These are phyloP conservation scores for Xylariaceae sp. DNA, from an alignment of 2,329 filamentous ascomycete genomes.

Conservation along the genomic window DNA sequence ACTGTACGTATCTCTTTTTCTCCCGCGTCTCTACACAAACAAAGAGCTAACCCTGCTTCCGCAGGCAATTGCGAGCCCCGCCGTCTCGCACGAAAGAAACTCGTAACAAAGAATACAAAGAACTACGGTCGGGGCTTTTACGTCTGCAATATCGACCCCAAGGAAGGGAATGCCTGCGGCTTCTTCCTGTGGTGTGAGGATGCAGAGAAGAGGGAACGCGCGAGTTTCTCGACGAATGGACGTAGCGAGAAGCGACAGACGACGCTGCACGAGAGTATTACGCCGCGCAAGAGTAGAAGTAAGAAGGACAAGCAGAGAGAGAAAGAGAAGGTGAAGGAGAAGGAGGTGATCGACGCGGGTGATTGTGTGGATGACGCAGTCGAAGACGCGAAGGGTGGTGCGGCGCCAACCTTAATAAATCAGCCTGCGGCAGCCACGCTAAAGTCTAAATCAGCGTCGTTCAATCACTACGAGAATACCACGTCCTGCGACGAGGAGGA, in stretches of 20 bases:
- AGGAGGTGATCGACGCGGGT: too few species aligned
- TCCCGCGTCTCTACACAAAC: neutral
- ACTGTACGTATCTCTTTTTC: conserved; percentile 31
- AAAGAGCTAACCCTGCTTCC: neutral
- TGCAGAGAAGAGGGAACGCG: conserved; percentile 42
- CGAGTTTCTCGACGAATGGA: conserved; percentile 41
- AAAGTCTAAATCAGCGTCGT: too few species aligned
- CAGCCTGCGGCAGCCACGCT: too few species aligned
- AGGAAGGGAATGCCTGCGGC: conserved; percentile 41
- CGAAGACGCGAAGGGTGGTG: too few species aligned
- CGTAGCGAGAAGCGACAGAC: conserved; percentile 38
- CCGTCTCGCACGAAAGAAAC: conserved; percentile 44
- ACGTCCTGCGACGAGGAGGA: neutral
- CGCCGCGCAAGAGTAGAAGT: conserved; percentile 20
- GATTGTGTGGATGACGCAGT: too few species aligned
- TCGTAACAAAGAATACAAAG: conserved; percentile 43
- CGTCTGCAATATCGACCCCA: conserved; percentile 43
- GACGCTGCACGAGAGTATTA: conserved; percentile 28
- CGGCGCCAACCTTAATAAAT: too few species aligned
- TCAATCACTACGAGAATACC: too few species aligned
- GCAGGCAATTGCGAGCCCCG: conserved; percentile 48
- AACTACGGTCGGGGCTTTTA: conserved; percentile 52
- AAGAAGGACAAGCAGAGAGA: conserved; percentile 15
- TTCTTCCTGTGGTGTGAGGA: conserved; percentile 57
- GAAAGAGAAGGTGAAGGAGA: conserved; percentile 9